Conservation (phyloP, 2,329 filamentous ascomycete genomes). For the Phialocephala sp. region DNA sequence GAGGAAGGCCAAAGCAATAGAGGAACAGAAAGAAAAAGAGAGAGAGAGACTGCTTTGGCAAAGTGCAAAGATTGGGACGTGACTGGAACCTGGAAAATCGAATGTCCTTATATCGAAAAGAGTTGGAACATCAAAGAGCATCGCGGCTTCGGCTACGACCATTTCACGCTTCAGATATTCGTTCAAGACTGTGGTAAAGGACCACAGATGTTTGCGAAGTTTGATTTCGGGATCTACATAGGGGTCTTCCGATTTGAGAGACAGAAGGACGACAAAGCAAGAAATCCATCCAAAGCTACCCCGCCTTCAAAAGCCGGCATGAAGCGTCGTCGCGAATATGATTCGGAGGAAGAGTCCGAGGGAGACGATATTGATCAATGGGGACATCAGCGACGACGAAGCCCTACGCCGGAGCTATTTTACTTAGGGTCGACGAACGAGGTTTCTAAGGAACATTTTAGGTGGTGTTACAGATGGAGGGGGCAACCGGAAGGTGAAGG, state of each 20-base stretch:
- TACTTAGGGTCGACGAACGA: conserved; percentile 11
- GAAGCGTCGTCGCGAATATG: neutral
- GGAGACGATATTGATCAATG: conserved; percentile 8
- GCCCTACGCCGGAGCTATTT: conserved; percentile 25
- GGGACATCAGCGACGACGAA: conserved; percentile 12
- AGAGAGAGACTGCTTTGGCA: conserved; percentile 26
- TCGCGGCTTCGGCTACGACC: too few relatives aligned
- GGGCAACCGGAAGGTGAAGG: conserved; percentile 8
- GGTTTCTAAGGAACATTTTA: conserved; percentile 16
- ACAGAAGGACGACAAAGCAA: neutral
- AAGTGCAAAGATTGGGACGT: conserved; percentile 32
- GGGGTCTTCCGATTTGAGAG: conserved; percentile 27
- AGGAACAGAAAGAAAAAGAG: conserved; percentile 29
- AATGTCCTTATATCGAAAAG: conserved; percentile 18
- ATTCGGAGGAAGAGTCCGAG: conserved; percentile 1
- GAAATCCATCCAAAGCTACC: too few relatives aligned
- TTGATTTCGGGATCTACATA: conserved; percentile 22
- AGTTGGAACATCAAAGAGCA: neutral
- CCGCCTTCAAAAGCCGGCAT: neutral
- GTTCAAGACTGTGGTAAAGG: conserved; percentile 13
- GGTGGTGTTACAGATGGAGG: conserved; percentile 20
- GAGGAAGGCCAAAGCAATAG: conserved; percentile 4
- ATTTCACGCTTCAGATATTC: conserved; percentile 18
- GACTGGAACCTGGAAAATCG: conserved; percentile 22
- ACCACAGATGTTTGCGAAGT: conserved; percentile 27